Percentiles rank a stretch among this genome's conserved stretches.
These are phyloP conservation scores for Cucumis melo DNA, from an alignment of 306 rosid genomes.

Conservation along the genomic window DNA sequence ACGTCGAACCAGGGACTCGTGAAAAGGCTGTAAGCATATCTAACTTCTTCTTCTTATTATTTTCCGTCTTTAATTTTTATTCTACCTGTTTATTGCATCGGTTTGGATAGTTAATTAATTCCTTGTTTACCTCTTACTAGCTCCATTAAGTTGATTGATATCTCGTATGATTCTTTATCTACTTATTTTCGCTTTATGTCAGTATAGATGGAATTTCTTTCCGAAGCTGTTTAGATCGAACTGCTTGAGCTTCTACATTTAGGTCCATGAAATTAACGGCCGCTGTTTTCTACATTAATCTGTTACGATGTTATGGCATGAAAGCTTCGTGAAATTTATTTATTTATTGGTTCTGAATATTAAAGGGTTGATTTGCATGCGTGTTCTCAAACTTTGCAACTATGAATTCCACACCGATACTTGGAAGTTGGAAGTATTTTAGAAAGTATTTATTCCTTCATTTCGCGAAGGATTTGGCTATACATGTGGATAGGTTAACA, in stretches of 20 bases:
- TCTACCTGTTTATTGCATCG: not conserved
- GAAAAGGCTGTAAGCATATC: constrained; percentile 68
- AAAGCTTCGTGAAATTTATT: not conserved
- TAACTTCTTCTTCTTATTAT: not conserved
- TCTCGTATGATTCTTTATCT: not conserved
- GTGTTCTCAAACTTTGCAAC: not conserved
- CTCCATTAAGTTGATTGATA: not conserved
- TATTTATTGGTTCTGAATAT: no score
- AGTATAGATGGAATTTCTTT: not conserved
- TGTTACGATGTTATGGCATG: not conserved
- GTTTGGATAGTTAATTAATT: not conserved
- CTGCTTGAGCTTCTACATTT: not conserved
- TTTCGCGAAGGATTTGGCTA: not conserved
- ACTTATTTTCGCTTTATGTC: not conserved
- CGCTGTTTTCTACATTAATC: not conserved
- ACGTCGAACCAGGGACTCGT: constrained; percentile 63
- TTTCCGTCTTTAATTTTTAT: not conserved
- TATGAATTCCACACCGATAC: not conserved
- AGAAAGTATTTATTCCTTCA: not conserved
- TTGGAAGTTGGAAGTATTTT: not conserved
- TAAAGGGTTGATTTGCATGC: not conserved
- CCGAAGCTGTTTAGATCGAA: constrained; percentile 1
- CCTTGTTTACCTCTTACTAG: not conserved
- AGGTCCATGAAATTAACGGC: not conserved
- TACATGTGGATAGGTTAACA: not conserved